Percentiles rank a stretch among this genome's conserved stretches.
Evolutionary conservation across 768 basidiomycete genomes (phyloP).

Genomic region (Amanita polypyramis): DNA sequence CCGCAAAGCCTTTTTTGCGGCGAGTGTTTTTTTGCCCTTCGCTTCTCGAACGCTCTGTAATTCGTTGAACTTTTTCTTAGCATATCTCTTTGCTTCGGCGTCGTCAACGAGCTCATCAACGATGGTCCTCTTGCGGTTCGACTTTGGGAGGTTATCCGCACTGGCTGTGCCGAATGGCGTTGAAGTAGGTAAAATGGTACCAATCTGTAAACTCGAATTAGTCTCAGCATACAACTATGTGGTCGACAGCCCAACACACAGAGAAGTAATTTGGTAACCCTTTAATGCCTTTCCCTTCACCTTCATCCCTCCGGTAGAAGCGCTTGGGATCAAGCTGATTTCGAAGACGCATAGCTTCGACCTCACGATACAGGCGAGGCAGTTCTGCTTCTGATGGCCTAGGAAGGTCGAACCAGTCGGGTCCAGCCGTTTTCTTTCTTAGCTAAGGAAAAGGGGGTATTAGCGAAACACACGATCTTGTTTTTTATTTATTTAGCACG

Average conservation of each 20-base stretch:
- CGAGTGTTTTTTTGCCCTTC: constrained; percentile 61
- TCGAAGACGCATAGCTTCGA: constrained; percentile 76
- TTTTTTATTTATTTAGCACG: constrained; percentile 13
- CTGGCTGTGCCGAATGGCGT: constrained; percentile 66
- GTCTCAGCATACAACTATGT: not conserved
- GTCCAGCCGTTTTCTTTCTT: constrained; percentile 63
- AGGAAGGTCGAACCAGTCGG: constrained; percentile 83
- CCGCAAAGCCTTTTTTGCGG: constrained; percentile 49
- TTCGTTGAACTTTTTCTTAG: constrained; percentile 87
- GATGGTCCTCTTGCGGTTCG: constrained; percentile 67
- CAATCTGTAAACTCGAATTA: constrained; percentile 41
- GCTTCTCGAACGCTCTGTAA: constrained; percentile 58
- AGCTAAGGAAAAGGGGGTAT: constrained; percentile 31
- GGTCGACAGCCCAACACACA: constrained; percentile 31
- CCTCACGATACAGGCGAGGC: constrained; percentile 72
- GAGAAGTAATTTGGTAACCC: constrained; percentile 85
- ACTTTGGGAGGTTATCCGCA: constrained; percentile 59
- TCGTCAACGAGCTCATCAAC: constrained; percentile 88
- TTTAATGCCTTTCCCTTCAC: constrained; percentile 77
- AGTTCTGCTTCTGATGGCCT: constrained; percentile 73
- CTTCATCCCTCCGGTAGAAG: constrained; percentile 81
- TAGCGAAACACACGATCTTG: not conserved
- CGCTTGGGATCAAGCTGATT: constrained; percentile 89
- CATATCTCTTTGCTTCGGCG: constrained; percentile 75
- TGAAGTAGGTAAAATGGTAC: constrained; percentile 59